Conservation (phyloP, 257 asterid genomes). For the Handroanthus guayacan region DNA sequence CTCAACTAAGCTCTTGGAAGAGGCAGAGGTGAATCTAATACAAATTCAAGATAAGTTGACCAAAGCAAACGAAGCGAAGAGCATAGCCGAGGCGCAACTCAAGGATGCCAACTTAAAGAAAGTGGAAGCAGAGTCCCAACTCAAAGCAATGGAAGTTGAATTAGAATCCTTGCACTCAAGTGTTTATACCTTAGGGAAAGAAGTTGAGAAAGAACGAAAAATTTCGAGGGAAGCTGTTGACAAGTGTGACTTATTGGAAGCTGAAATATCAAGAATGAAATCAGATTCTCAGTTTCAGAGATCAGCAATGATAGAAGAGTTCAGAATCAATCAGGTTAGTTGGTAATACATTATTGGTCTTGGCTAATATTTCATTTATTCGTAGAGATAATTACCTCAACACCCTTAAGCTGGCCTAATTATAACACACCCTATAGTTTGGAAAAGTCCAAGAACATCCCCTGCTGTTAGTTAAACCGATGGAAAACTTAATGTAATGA, state of each 20-base stretch:
- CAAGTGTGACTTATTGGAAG: conserved; percentile 50
- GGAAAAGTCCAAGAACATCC: too few species aligned
- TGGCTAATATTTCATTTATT: not conserved
- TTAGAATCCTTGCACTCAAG: conserved; percentile 51
- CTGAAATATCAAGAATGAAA: conserved; percentile 58
- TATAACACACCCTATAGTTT: too few species aligned
- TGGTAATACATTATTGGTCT: conserved; percentile 8
- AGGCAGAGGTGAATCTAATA: conserved; percentile 49
- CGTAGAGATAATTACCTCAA: too few species aligned
- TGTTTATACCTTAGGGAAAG: conserved; percentile 47
- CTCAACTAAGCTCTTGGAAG: conserved; percentile 51
- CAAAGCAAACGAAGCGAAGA: conserved; percentile 47
- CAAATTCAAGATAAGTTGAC: conserved; percentile 53
- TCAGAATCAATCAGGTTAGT: conserved; percentile 70
- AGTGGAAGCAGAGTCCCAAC: conserved; percentile 54
- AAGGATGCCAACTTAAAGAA: conserved; percentile 50
- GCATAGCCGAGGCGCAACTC: conserved; percentile 46
- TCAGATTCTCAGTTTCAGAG: conserved; percentile 52
- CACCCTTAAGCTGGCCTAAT: too few species aligned
- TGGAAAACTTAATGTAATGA: too few species aligned
- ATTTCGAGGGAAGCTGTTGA: conserved; percentile 60
- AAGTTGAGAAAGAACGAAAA: conserved; percentile 50
- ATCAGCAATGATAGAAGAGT: conserved; percentile 54
- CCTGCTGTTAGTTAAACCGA: too few species aligned
- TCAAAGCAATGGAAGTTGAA: conserved; percentile 49